Conservation (phyloP, 179 eudicot genomes). For the Vitellaria paradoxa region DNA sequence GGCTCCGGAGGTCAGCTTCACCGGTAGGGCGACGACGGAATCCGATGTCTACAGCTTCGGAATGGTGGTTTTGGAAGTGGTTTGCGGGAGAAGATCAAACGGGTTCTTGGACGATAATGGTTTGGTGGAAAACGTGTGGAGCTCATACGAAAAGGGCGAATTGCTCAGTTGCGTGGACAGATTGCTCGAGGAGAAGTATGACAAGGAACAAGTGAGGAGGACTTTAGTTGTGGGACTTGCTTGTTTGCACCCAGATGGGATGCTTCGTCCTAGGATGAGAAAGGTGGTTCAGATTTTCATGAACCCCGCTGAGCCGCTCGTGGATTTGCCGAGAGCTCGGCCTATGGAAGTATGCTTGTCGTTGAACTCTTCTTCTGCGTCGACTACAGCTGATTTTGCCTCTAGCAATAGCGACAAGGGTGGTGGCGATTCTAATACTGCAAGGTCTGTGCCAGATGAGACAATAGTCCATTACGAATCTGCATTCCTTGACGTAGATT, state of each 20-base stretch:
- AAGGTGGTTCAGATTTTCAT: constrained; percentile 52
- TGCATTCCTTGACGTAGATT: no score
- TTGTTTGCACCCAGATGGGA: constrained; percentile 52
- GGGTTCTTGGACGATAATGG: constrained; percentile 54
- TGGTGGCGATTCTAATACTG: neutral
- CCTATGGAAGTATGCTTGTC: constrained; percentile 25
- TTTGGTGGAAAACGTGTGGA: constrained; percentile 62
- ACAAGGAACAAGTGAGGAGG: constrained; percentile 40
- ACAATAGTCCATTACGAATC: constrained; percentile 13
- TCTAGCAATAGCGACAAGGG: neutral
- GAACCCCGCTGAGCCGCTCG: constrained; percentile 59
- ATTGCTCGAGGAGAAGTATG: constrained; percentile 34
- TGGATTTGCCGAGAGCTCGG: constrained; percentile 31
- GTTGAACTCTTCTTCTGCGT: constrained; percentile 15
- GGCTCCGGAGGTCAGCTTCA: constrained; percentile 69
- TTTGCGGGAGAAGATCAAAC: constrained; percentile 60
- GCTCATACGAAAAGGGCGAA: constrained; percentile 30
- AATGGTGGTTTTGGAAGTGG: constrained; percentile 63
- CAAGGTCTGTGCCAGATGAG: constrained; percentile 21
- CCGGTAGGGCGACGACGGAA: constrained; percentile 61
- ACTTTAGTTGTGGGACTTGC: constrained; percentile 45
- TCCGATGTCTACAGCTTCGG: constrained; percentile 74
- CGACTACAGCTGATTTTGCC: constrained; percentile 12
- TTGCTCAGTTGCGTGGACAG: constrained; percentile 46
- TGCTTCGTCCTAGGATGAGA: constrained; percentile 56